Evolutionary conservation across 768 basidiomycete genomes (phyloP).

Genomic region (Favolaschia claudopus): DNA sequence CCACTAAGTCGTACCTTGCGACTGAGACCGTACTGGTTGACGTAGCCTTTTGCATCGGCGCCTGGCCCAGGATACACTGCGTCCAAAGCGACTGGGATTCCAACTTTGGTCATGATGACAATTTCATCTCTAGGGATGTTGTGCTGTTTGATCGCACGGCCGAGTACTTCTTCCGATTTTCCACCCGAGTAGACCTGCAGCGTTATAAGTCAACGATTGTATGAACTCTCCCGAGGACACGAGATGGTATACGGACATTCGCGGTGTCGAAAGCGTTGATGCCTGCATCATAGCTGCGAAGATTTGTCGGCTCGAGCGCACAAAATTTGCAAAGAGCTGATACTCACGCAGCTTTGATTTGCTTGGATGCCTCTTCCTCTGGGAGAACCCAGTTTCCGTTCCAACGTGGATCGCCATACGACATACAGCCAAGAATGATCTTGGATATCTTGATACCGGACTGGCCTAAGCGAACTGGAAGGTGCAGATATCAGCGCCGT

Average conservation of each 20-base stretch:
- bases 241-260: slow-evolving; percentile 39
- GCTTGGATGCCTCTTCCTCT: slow-evolving; percentile 43
- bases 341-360: slow-evolving; percentile 39
- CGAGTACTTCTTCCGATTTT: slow-evolving; percentile 68
- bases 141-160: slow-evolving; percentile 32
- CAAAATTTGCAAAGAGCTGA: slow-evolving; percentile 13
- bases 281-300: slow-evolving; percentile 56
- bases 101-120: slow-evolving; percentile 81
- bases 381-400: slow-evolving; percentile 42
- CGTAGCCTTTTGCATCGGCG: slow-evolving; percentile 52
- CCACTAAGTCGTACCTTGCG: slow-evolving; percentile 44
- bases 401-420: slow-evolving; percentile 37
- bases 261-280: slow-evolving; percentile 71
- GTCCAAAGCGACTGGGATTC: slow-evolving; percentile 32
- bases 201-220: background rate
- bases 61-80: slow-evolving; percentile 19
- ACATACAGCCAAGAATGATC: slow-evolving; percentile 35
- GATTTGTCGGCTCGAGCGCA: slow-evolving; percentile 2
- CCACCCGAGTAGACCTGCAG: slow-evolving; percentile 71
- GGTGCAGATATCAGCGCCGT: too few relatives aligned
- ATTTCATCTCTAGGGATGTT: slow-evolving; percentile 76
- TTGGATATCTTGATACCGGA: slow-evolving; percentile 7
- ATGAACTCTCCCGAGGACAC: too few relatives aligned
- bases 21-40: slow-evolving; percentile 59
- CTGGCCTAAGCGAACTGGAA: background rate